Conservation (phyloP, 768 basidiomycete genomes). For the Rhodotorula kratochvilovae region DNA sequence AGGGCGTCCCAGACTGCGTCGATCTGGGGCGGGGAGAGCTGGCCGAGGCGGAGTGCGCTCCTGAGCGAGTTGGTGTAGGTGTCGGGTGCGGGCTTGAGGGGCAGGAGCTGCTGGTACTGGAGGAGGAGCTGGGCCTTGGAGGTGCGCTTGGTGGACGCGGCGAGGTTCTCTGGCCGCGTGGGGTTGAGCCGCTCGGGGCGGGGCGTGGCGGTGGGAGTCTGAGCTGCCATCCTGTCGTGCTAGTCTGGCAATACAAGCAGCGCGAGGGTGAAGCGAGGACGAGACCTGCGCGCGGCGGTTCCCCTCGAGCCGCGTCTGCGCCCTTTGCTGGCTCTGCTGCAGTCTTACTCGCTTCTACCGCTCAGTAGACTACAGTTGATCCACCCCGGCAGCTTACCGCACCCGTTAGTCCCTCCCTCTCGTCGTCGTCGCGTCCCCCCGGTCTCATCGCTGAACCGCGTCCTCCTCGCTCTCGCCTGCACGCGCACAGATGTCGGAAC, state of each 20-base stretch:
- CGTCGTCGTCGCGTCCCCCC: not conserved
- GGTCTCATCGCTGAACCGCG: not conserved
- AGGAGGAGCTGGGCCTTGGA: constrained; percentile 10
- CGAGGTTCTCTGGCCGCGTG: constrained; percentile 30
- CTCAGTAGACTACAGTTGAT: too few relatives aligned
- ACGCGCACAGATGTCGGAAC: not conserved
- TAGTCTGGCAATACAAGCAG: too few relatives aligned
- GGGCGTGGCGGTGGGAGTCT: not conserved
- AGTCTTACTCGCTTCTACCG: too few relatives aligned
- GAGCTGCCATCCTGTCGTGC: not conserved
- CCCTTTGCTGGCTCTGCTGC: too few relatives aligned
- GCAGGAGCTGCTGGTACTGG: constrained; percentile 32
- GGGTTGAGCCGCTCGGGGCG: not conserved
- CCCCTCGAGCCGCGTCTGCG: too few relatives aligned
- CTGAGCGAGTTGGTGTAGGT: constrained; percentile 4
- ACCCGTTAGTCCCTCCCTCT: too few relatives aligned
- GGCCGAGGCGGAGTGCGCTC: not conserved
- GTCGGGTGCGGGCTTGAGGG: constrained; percentile 3
- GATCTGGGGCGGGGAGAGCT: constrained; percentile 16
- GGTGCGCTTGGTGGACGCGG: constrained; percentile 19
- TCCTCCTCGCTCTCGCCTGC: not conserved
- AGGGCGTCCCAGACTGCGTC: constrained; percentile 58
- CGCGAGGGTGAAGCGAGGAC: too few relatives aligned
- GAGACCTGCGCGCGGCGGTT: too few relatives aligned
- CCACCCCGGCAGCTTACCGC: too few relatives aligned